Conservation (phyloP, 495 filamentous ascomycete genomes). For the Penicillium robsamsonii region DNA sequence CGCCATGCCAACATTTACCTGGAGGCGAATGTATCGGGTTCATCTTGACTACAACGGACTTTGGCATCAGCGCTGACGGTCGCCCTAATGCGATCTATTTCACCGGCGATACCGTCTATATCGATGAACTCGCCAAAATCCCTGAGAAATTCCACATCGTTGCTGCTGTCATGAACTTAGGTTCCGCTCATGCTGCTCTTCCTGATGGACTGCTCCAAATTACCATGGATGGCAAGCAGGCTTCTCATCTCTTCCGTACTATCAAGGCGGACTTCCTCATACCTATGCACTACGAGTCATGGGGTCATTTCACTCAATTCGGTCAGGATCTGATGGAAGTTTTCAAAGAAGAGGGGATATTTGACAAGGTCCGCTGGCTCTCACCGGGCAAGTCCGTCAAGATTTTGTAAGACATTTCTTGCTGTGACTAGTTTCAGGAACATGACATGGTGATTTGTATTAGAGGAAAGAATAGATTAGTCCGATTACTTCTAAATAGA, state of each 20-base stretch:
- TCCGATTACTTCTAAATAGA: too few relatives aligned
- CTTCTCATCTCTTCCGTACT: slow-evolving; percentile 36
- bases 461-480: too few relatives aligned
- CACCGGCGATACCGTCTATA: slow-evolving; percentile 54
- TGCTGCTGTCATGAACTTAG: slow-evolving; percentile 32
- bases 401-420: too few relatives aligned
- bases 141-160: slow-evolving; percentile 17
- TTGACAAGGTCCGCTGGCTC: too few relatives aligned
- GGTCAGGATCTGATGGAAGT: too few relatives aligned
- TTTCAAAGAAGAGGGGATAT: too few relatives aligned
- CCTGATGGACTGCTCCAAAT: slow-evolving; percentile 33
- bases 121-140: slow-evolving; percentile 27
- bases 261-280: slow-evolving; percentile 48
- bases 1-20: slow-evolving; percentile 47
- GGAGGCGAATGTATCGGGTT: slow-evolving; percentile 51
- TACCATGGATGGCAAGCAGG: slow-evolving; percentile 52
- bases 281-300: slow-evolving; percentile 55
- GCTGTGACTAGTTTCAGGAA: too few relatives aligned
- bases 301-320: slow-evolving; percentile 48
- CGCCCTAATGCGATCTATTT: slow-evolving; percentile 54
- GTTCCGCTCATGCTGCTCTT: slow-evolving; percentile 25
- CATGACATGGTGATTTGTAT: too few relatives aligned
- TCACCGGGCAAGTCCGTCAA: too few relatives aligned
- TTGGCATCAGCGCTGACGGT: slow-evolving; percentile 38
- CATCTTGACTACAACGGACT: slow-evolving; percentile 36